A percentile compares a stretch with the other conserved stretches of the same genome.
These are phyloP conservation scores for Ormosia emarginata DNA, from an alignment of 306 rosid genomes.

Conservation along the genomic window DNA sequence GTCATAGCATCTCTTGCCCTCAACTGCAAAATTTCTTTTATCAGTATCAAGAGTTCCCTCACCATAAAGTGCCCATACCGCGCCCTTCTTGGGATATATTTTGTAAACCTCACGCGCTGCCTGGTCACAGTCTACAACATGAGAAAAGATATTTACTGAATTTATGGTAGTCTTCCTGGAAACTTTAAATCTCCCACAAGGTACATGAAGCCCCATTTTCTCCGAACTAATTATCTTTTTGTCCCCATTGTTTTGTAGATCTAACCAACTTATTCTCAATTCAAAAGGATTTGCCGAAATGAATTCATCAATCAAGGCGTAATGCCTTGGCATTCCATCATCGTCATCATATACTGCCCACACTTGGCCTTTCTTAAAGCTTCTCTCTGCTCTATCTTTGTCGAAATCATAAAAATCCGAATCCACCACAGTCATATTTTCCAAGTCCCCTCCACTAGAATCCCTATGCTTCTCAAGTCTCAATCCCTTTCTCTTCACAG, in stretches of 20 bases:
- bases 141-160: constrained; percentile 75
- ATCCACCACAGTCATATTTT: constrained; percentile 62
- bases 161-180: constrained; percentile 40
- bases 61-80: constrained; percentile 81
- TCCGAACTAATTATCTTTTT: constrained; percentile 41
- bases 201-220: constrained; percentile 53
- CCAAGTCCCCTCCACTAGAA: constrained; percentile 33
- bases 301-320: constrained; percentile 71
- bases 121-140: constrained; percentile 67
- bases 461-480: constrained; percentile 10
- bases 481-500: constrained; percentile 16
- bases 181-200: constrained; percentile 85
- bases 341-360: constrained; percentile 85
- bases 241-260: constrained; percentile 52
- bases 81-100: constrained; percentile 87
- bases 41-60: constrained; percentile 42
- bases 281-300: constrained; percentile 62
- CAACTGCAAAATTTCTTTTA: constrained; percentile 27
- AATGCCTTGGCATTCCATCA: constrained; percentile 87
- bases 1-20: constrained; percentile 50
- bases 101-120: constrained; percentile 62
- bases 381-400: constrained; percentile 68
- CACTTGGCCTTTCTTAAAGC: constrained; percentile 88
- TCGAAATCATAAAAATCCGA: constrained; percentile 81
- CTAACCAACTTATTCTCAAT: constrained; percentile 85